Base-by-base conservation (phyloP, 441 rosid genomes). In the Bocquillonia castaneifolia region DNA sequence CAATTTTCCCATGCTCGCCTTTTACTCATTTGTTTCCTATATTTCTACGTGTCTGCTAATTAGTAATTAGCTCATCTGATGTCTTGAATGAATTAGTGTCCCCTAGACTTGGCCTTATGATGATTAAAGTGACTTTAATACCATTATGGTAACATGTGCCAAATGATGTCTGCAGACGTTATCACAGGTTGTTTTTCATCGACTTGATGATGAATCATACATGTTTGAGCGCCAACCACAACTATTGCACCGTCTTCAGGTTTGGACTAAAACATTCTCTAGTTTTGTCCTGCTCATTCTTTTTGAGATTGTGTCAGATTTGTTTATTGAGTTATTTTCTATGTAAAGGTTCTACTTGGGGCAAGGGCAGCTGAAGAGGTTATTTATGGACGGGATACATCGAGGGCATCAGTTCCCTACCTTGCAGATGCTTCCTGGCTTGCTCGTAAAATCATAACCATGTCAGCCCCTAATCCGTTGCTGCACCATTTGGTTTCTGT, bases 321-420 rank as follows among this genome's bases (percentile, higher is more conserved):
- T 64, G 39, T 17, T 62, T 51, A 14, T 36, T 15, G 26, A 57
- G 60, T 54, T 29, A 4, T 1, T 50, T 40, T 39, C 45, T 29
- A 15, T 70, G 47, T 69, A 57, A 80, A 91, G 95, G 89, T 88
- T 63, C 74, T 92, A 61, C 92, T 93, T n/a, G 97, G 91, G 47
- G 98, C 91, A 45, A 87, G 98, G 79, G 98, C 98, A 77, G 97
- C 98, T 23, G 98, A 90, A 79, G 92, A 93, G 78, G 92, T 93
- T 20, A 83, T 93, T 56, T 90, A 88, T 66, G 98, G 98, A 15
- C 77, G 84, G 70, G 96, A 90, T 81, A 87, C 92, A 73, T 93
- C 98, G 17, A 86, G 74, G 68, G 94, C 94, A 74, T 90, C 98
- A 9, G 86, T 93, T 40, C 69, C 78, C 74, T 93, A 90, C 78